Conservation (phyloP, 768 basidiomycete species). For the Cystobasidium tubakii region DNA sequence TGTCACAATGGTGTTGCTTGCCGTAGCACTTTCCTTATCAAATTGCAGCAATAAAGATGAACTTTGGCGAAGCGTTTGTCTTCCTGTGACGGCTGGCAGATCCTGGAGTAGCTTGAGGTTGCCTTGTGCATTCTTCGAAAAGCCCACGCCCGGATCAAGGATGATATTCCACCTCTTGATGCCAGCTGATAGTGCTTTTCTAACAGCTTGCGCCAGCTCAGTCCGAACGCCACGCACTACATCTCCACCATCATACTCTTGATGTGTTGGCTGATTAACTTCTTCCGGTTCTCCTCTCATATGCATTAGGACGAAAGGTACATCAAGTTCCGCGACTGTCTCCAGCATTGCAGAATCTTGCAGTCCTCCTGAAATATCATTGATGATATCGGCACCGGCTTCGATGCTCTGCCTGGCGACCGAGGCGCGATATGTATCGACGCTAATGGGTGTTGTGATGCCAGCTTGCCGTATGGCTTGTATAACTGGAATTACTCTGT, state of each 20-base stretch:
- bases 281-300: constrained; percentile 68
- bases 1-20: not conserved
- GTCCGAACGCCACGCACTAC: constrained; percentile 63
- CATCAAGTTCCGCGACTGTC: constrained; percentile 54
- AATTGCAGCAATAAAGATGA: constrained; percentile 50
- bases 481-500: constrained; percentile 68
- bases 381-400: constrained; percentile 86
- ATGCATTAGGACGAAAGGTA: constrained; percentile 90
- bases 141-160: constrained; percentile 87
- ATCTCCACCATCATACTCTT: constrained; percentile 55
- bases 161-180: constrained; percentile 81
- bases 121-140: constrained; percentile 74
- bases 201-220: constrained; percentile 68
- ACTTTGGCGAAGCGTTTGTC: constrained; percentile 26
- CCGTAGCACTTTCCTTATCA: not conserved
- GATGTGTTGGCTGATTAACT: constrained; percentile 48
- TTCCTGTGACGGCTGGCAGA: constrained; percentile 46
- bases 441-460: constrained; percentile 58
- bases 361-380: constrained; percentile 74
- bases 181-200: constrained; percentile 63
- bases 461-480: constrained; percentile 55
- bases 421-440: constrained; percentile 80
- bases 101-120: constrained; percentile 66
- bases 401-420: constrained; percentile 69
- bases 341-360: constrained; percentile 51